A percentile compares a stretch with the other conserved stretches of the same genome.
phyloP scores from a whole-genome alignment of 495 filamentous ascomycete species.

The Podospora comata region DNA sequence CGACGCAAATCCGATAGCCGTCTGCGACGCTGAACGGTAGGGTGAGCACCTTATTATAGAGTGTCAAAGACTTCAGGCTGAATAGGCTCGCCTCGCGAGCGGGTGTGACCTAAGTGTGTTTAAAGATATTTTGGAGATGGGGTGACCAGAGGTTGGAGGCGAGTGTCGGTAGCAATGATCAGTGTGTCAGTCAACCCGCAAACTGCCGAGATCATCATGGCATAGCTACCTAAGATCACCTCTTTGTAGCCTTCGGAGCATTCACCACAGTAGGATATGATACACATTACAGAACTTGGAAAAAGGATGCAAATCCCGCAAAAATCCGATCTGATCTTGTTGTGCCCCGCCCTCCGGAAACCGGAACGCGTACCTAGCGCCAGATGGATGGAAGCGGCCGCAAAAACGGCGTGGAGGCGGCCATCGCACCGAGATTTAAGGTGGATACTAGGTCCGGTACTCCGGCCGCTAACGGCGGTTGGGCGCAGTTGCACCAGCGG shows the following conservation, averaged over 20 bases:
- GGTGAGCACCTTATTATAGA: background rate
- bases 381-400: background rate
- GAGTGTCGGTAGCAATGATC: no score
- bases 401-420: background rate
- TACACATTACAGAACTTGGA: background rate
- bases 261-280: background rate
- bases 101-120: background rate
- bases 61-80: conserved; percentile 6
- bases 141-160: background rate
- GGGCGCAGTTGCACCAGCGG: background rate
- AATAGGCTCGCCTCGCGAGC: background rate
- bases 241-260: background rate
- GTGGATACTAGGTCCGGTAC: background rate
- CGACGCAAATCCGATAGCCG: conserved; percentile 6
- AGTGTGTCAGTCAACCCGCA: no score
- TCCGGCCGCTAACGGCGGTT: background rate
- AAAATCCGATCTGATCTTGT: background rate
- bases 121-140: background rate
- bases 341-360: background rate
- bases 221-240: background rate
- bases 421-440: background rate
- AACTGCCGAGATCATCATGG: background rate
- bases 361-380: background rate
- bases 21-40: conserved; percentile 11
- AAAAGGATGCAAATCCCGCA: background rate